Conservation (phyloP, 345 rosid genomes). For the rapeseed (Brassica napus) region DNA sequence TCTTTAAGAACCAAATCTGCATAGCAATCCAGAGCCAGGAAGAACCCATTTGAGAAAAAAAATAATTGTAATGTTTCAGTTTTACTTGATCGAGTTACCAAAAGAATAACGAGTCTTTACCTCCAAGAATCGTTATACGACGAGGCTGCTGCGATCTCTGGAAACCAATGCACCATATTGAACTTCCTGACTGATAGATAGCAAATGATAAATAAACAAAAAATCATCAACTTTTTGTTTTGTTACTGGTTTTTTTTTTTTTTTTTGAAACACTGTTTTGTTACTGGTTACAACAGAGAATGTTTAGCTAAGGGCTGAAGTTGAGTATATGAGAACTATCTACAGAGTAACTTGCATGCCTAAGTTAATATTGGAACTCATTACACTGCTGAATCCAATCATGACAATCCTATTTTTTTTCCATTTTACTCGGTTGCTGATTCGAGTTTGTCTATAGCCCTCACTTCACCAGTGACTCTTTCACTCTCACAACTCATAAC, state of each 20-base stretch:
- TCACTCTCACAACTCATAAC: not conserved
- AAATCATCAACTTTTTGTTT: no score
- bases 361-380: not conserved
- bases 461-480: not conserved
- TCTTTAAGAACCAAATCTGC: constrained; percentile 89
- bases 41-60: not conserved
- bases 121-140: constrained; percentile 82
- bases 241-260: no score
- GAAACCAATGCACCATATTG: constrained; percentile 92
- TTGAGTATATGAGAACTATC: not conserved
- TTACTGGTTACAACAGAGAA: no score
- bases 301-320: not conserved
- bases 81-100: constrained; percentile 1
- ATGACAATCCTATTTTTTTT: not conserved
- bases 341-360: not conserved
- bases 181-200: constrained; percentile 58
- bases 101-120: constrained; percentile 39
- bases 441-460: not conserved
- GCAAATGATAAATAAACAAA: not conserved
- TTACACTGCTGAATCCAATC: not conserved
- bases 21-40: constrained; percentile 5
- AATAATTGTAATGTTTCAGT: not conserved
- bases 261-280: no score
- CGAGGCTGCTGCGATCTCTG: constrained; percentile 59
- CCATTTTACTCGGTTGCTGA: not conserved